Base-by-base conservation (phyloP, 2,329 filamentous ascomycete species). In the Diaporthe destruens region DNA sequence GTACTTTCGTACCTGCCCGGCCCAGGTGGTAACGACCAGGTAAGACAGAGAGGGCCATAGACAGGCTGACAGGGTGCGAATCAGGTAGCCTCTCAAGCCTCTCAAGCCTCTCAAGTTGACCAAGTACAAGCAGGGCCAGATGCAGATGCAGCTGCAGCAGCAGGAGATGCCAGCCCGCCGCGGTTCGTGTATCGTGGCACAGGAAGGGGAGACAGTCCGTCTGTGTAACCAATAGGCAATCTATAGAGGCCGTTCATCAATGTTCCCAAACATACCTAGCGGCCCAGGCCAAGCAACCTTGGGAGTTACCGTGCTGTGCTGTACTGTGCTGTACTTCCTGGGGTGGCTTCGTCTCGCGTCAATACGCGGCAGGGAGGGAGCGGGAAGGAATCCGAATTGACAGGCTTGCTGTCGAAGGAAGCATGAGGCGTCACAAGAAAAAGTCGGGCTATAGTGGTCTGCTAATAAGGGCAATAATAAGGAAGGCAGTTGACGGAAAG, bases 41-140 rank as follows among this genome's bases (percentile, higher is more conserved):
- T n/a, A n/a, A n/a, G n/a, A n/a, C n/a, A n/a, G n/a, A n/a, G n/a
- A n/a, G n/a, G n/a, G n/a, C n/a, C n/a, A n/a, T n/a, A n/a, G n/a
- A n/a, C n/a, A n/a, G n/a, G n/a, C n/a, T n/a, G 36, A 59, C 55
- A 55, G 53, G 67, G 67, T 51, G 54, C 54, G 54, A 25, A 59
- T 25, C 42, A 61, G 47, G 54, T 39, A 70, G 67, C 67, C 55
- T 42, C 39, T 18, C 39, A 42, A 18, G 39, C n/a, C n/a, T n/a
- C n/a, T n/a, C n/a, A n/a, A 70, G 67, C 67, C 55, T 42, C 39
- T 18, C 39, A 42, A 18, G 39, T 49, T 29, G 29, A 29, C 29
- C 25, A 23, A 36, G 42, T 32, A 51, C 39, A 47, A 44, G 39
- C 54, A 53, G 65, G 42, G 12, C 44, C 44, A 6, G 23, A 42